These are phyloP conservation scores for Dictyostelium intermedium DNA, from an alignment of 78 protist species.

Conservation along the genomic window DNA sequence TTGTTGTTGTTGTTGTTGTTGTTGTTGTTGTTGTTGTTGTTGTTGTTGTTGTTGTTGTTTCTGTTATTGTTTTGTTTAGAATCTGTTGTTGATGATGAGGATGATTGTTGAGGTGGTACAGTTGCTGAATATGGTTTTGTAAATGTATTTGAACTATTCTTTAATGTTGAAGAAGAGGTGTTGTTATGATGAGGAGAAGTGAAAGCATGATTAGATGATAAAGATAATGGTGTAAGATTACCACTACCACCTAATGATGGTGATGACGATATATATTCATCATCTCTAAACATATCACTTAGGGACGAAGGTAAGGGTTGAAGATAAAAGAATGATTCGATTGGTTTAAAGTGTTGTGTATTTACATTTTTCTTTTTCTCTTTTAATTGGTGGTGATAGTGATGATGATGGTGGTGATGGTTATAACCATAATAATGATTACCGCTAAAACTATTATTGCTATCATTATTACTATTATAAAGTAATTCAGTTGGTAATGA, in stretches of 20 bases:
- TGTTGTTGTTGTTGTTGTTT: background rate
- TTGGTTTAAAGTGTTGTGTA: background rate
- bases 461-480: background rate
- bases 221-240: background rate
- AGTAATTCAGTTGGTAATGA: background rate
- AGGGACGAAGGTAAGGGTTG: conserved; percentile 39
- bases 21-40: no score
- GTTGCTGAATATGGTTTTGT: background rate
- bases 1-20: background rate
- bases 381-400: background rate
- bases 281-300: background rate
- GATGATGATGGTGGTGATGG: background rate
- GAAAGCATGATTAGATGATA: background rate
- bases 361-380: conserved; percentile 3
- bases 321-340: conserved; percentile 18
- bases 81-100: background rate
- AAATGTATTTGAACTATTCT: background rate
- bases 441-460: background rate
- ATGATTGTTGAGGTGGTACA: background rate
- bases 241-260: background rate
- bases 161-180: background rate
- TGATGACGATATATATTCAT: background rate
- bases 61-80: background rate
- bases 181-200: background rate
- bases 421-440: background rate